These are phyloP conservation scores for Pythium pyrilobum DNA, from an alignment of 352 stramenopile species.

Conservation along the genomic window DNA sequence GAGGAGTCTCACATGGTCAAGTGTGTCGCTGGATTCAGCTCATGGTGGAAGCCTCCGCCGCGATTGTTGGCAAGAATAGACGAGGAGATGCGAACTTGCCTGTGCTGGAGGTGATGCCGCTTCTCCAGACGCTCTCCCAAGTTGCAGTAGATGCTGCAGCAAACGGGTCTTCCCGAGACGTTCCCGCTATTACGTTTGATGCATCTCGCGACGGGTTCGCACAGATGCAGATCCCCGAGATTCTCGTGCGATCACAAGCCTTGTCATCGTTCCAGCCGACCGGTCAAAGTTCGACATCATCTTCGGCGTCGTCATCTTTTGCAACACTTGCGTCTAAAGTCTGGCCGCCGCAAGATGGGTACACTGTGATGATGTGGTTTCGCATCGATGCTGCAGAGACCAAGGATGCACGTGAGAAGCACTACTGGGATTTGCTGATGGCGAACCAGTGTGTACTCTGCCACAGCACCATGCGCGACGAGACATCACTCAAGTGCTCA, in stretches of 20 bases:
- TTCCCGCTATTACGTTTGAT: constrained; percentile 39
- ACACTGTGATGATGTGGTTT: constrained; percentile 63
- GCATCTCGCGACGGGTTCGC: constrained; percentile 52
- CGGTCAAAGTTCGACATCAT: neutral
- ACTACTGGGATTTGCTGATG: constrained; percentile 58
- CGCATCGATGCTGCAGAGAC: constrained; percentile 46
- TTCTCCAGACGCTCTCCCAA: constrained; percentile 9
- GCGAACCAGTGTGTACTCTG: constrained; percentile 58
- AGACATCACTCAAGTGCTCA: constrained; percentile 61
- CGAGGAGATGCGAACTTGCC: neutral
- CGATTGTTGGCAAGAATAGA: neutral
- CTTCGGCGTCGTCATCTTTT: constrained; percentile 19
- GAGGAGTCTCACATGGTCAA: constrained; percentile 8
- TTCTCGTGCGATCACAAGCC: constrained; percentile 26
- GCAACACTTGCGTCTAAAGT: constrained; percentile 38
- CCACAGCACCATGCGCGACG: constrained; percentile 33
- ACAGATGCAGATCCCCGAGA: constrained; percentile 62
- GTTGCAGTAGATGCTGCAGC: neutral
- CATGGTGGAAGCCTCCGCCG: constrained; percentile 4
- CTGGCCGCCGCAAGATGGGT: constrained; percentile 62
- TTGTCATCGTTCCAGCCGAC: constrained; percentile 2
- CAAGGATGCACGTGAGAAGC: constrained; percentile 55
- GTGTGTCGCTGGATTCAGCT: constrained; percentile 22
- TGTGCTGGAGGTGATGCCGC: neutral
- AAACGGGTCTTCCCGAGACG: neutral